phyloP scores from a whole-genome alignment of 257 asterid species.

The Fraxinus anomala region DNA sequence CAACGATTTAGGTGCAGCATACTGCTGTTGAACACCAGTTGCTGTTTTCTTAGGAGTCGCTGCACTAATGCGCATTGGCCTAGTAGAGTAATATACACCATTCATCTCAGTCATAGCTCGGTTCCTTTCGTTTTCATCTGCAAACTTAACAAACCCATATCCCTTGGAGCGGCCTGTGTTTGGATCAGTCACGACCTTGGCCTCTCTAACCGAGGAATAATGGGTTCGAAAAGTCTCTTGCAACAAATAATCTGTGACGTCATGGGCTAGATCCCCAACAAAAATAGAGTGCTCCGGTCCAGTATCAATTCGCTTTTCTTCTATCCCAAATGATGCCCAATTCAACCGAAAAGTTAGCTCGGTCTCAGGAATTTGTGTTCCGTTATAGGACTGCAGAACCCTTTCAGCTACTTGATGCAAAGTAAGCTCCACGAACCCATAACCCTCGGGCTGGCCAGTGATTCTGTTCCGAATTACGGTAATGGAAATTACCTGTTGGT shows the following conservation, averaged over 20 bases:
- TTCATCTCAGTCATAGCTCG: conserved; percentile 98
- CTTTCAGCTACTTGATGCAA: conserved; percentile 84
- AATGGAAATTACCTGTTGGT: conserved; percentile 55
- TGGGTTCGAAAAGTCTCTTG: conserved; percentile 91
- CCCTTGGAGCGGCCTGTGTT: conserved; percentile 97
- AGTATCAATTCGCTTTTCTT: conserved; percentile 72
- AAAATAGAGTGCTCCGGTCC: conserved; percentile 97
- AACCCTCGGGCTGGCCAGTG: conserved; percentile 94
- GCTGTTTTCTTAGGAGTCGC: conserved; percentile 91
- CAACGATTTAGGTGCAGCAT: conserved; percentile 59
- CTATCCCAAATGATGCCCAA: conserved; percentile 97
- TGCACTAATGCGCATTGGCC: conserved; percentile 99
- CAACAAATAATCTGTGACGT: conserved; percentile 86
- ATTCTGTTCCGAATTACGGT: conserved; percentile 89
- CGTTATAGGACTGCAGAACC: conserved; percentile 76
- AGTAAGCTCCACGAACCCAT: conserved; percentile 84
- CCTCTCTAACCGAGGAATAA: conserved; percentile 93
- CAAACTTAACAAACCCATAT: conserved; percentile 96
- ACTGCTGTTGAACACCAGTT: conserved; percentile 62
- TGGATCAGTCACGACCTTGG: conserved; percentile 98
- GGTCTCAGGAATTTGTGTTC: conserved; percentile 94
- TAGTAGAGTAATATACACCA: conserved; percentile 89
- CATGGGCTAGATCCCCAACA: conserved; percentile 98
- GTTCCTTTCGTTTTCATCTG: conserved; percentile 85
- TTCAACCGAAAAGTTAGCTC: conserved; percentile 92